phyloP scores from a whole-genome alignment of 305 asterid genomes.

The Fraxinus latifolia region DNA sequence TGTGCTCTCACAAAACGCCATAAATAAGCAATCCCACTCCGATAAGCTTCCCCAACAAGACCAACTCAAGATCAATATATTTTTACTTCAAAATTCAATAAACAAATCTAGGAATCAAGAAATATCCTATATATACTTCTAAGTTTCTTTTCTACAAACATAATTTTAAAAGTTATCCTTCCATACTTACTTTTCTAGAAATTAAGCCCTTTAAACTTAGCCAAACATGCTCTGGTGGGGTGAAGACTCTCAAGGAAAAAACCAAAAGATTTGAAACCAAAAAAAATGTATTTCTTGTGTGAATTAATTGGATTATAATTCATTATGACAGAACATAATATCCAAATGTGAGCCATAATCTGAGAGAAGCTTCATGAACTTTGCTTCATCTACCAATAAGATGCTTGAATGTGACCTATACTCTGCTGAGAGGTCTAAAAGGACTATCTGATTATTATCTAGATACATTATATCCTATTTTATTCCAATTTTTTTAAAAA shows the following conservation, averaged over 20 bases:
- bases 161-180: neutral
- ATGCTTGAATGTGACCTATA: neutral
- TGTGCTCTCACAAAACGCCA: slow-evolving; percentile 8
- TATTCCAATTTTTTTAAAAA: too few relatives aligned
- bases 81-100: neutral
- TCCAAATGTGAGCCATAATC: neutral
- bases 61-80: neutral
- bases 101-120: neutral
- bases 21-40: neutral
- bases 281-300: neutral
- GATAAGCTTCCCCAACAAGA: neutral
- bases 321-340: neutral
- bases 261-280: neutral
- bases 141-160: neutral
- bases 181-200: neutral
- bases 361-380: neutral
- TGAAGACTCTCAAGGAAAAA: neutral
- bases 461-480: neutral
- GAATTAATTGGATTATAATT: neutral
- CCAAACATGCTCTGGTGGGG: neutral
- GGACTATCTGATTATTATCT: neutral
- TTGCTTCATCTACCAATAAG: neutral
- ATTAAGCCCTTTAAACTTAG: neutral
- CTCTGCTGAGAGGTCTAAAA: neutral
- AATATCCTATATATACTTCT: neutral